Conservation (phyloP, 148 eudicot genomes). For the Camellia sinensis region DNA sequence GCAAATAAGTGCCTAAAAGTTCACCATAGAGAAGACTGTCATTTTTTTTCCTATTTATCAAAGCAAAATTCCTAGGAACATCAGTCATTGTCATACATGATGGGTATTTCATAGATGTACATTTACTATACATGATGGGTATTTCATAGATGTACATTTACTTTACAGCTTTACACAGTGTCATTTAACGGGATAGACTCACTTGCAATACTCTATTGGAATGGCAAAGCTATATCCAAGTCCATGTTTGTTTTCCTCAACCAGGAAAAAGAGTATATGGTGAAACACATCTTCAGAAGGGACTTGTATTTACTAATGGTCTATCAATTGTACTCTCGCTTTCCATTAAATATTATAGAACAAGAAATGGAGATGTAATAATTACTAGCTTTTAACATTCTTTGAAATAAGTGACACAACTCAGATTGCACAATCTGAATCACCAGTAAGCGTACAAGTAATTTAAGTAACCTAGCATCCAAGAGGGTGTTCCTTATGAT, state of each 20-base stretch:
- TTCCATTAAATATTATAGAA: background rate
- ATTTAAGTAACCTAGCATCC: background rate
- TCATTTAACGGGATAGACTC: background rate
- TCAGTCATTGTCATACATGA: background rate
- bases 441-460: background rate
- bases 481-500: too few relatives aligned
- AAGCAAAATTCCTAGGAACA: background rate
- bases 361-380: background rate
- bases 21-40: too few relatives aligned
- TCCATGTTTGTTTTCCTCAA: background rate
- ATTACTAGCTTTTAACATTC: background rate
- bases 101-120: background rate
- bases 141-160: background rate
- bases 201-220: background rate
- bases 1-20: too few relatives aligned
- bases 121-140: background rate
- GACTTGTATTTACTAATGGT: background rate
- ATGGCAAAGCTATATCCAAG: too few relatives aligned
- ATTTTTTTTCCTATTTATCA: background rate
- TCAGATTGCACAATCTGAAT: background rate
- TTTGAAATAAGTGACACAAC: background rate
- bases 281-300: background rate
- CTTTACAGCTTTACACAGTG: background rate
- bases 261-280: background rate
- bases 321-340: background rate